Evolutionary conservation across 2,329 filamentous ascomycete genomes (phyloP), one percentile per base, ranked within the genome.

Genomic region (Xylariaceae sp.): DNA sequence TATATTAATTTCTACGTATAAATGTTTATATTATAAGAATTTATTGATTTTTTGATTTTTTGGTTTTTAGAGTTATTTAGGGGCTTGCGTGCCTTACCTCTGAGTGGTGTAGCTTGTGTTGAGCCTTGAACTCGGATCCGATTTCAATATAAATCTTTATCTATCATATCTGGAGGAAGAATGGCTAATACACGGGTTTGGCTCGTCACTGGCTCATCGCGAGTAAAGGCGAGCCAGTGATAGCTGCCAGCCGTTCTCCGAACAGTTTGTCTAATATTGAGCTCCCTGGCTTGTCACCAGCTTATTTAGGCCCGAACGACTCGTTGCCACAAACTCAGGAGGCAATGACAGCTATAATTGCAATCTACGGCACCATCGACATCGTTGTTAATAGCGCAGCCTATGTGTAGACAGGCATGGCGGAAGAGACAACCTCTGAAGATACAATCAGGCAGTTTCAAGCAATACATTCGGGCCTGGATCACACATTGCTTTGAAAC

Each of bases 181-280:
- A 50, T 47, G 47, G 16, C 40, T 35, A 17, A 19, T 12, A 22
- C 43, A 3, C 43, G 44, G 20, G 44, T 74, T 12, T 76, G 72
- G 71, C 67, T 76, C 55, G 72, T 77, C 49, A 76, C 69, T 7
- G 74, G 72, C n/a, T 66, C 21, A 68, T 65, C 25, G 68, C 75
- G 41, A 56, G 58, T 1, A 63, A 66, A 5, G 70, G 73, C n/a
- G 68, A 77, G 52, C 64, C 59, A 32, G 73, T 76, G 44, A 67
- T 79, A 39, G 73, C 71, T n/a, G 67, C 70, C 10, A 67, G 69
- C 6, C 72, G 74, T 20, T 67, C 63, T 44, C 56, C 63, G 1
- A 49, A 63, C 3, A 61, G 64, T 39, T 56, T 71, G 20, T 40
- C 55, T 14, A 55, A 62, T 7, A 25, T 61, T 2, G 52, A n/a